Base-by-base conservation (phyloP, 345 rosid genomes). In the Aethionema arabicum region DNA sequence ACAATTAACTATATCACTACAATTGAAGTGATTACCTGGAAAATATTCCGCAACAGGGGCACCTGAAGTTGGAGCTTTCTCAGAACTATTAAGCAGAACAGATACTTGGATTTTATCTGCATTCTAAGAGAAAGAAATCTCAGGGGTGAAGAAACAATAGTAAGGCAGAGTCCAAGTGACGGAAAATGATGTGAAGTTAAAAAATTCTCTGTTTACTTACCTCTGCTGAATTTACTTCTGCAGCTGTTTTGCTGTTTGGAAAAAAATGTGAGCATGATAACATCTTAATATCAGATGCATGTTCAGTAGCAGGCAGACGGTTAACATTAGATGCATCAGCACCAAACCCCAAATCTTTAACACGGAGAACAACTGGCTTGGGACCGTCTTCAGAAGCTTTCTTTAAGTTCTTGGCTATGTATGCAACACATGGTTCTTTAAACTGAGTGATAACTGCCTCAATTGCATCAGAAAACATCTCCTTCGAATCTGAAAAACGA, bases 31-130 rank as follows among this genome's bases (percentile, higher is more conserved):
- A 58, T 46, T 75, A 86, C 98, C 92, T 59, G 98, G 91, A 75
- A 80, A 72, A 77, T 79, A 92, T 65, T 80, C 85, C 11, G 90
- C 87, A 61, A 60, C 63, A 38, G 96, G 93, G 15, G 88, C 84
- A 38, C 72, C 65, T 52, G 78, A 43, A 61, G 71, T 69, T 53
- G 42, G 57, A 50, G 78, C 65, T 45, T 72, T 82, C 31, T 74
- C 72, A 46, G 95, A 86, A 65, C 72, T 75, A 77, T 85, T 92
- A 64, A 80, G 77, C 62, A 86, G 76, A 68, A 88, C 65, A 57
- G 76, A 77, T 49, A 89, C 77, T 72, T 85, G 86, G 80, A 92
- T 72, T 75, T 56, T 66, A 72, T 86, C 96, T 92, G 93, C 98
- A 85, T 65, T 80, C 98, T 88, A 83, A 58, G 84, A 63, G 74